Conservation (phyloP, 2,329 filamentous ascomycete species). For the Alternaria dauci region DNA sequence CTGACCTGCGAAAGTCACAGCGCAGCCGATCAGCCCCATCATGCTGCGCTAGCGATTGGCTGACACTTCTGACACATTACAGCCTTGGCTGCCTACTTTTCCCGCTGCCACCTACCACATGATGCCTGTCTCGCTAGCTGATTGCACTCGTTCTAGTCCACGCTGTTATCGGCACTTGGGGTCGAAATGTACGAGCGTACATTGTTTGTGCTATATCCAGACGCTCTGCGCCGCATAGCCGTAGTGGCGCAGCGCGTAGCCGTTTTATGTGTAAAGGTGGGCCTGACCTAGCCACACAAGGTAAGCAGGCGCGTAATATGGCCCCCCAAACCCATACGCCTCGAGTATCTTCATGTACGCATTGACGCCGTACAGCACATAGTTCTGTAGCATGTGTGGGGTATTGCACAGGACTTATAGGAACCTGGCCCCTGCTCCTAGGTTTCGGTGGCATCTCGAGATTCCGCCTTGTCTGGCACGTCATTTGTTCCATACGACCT, state of each 20-base stretch:
- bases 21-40: conserved; percentile 20
- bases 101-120: conserved; percentile 3
- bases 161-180: neutral
- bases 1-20: conserved; percentile 21
- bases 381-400: conserved; percentile 9
- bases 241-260: conserved; percentile 27
- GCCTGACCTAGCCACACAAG: conserved; percentile 14
- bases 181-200: conserved; percentile 2
- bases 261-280: conserved; percentile 11
- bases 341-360: conserved; percentile 13
- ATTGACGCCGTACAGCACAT: conserved; percentile 22
- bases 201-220: conserved; percentile 5
- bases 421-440: neutral
- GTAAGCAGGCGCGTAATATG: conserved; percentile 22
- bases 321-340: conserved; percentile 14
- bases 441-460: neutral
- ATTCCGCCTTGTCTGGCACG: neutral
- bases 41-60: conserved; percentile 9
- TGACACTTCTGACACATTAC: neutral
- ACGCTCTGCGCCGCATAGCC: conserved; percentile 30
- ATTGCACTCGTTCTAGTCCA: neutral
- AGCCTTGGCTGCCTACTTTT: conserved; percentile 5
- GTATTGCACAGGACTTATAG: conserved; percentile 18
- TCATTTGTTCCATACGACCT: conserved; percentile 15
- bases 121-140: neutral